Base-by-base conservation (phyloP, 139 green algal species). In the Gonium pectorale region DNA sequence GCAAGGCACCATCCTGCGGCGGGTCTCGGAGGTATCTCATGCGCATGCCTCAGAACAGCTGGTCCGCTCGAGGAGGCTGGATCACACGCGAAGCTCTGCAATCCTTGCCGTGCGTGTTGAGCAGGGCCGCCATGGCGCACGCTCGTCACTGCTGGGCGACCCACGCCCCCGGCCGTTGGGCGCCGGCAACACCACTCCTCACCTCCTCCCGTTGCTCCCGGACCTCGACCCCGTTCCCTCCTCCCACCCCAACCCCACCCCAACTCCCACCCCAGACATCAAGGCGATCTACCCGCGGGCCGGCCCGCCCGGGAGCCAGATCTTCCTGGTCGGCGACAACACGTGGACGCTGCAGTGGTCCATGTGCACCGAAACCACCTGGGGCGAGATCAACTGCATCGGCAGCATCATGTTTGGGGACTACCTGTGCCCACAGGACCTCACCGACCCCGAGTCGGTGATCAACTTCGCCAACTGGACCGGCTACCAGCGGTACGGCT, bases 371-470 rank as follows among this genome's bases (percentile, higher is more conserved):
- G 22, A 24, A n/a, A 21, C 37, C 8, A 2, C 13, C 33, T 79
- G 59, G 68, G 67, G 67, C 22, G 81, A 73, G 2, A 9, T 38
- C 21, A 56, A 27, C 54, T 86, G 81, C 56, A 31, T 80, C 17
- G 59, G 67, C 43, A 67, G 24, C 26, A 56, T 81, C 7, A 40
- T 86, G 40, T 56, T 86, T 2, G 81, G 81, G 1, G 81, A 81
- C 41, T 86, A 79, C 26, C 46, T 52, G 26, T 86, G 81, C 43
- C 70, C 49, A 0, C 64, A 72, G 38, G 67, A 71, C 38, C 38
- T 41, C 3, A 67, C 6, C 31, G 54, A 71, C 38, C 5, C 54
- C 1, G 33, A 63, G 1, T 52, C 67, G 26, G 54, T 8, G 22
- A 60, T 82, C 29, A 33, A 9, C 9, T 84, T 84, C 44, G 4